Base-by-base conservation (phyloP, 2,329 filamentous ascomycete species). In the Cryphonectria nitschkei region DNA sequence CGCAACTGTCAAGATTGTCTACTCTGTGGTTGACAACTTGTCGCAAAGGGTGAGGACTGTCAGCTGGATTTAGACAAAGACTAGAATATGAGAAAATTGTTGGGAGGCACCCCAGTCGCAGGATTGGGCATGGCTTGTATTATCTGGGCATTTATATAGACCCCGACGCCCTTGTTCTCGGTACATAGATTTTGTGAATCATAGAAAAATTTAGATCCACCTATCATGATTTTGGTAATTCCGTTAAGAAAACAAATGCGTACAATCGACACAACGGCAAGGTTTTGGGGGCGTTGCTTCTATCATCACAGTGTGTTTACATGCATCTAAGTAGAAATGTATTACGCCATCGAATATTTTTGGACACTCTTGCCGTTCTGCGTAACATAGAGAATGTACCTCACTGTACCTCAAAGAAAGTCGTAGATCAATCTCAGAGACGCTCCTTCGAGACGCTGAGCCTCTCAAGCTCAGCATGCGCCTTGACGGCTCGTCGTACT, bases 401-500 rank as follows among this genome's bases (percentile, higher is more conserved):
- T 9, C 56, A 8, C 2, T 39, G 9, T 13, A 39, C 7, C 37
- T 9, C 56, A 2, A 14, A 9, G 2, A 26, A 5, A 39, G 2
- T 2, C 8, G 6, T 61, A 39, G 34, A n/a, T n/a, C 9, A 37
- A 13, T 9, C 43, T 65, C n/a, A 67, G 3, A 67, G 54, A 13
- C 39, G 52, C 54, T 46, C 52, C 22, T 61, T 67, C 14, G 54
- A 19, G 4, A 50, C 22, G 1, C 19, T 61, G 3, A 29, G 3
- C 34, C 32, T 46, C 54, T 67, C 39, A 11, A 67, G 52, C 7
- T 46, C 54, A 32, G 39, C 43, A 26, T 67, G 54, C n/a, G 52
- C 54, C 0, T 69, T 72, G 60, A 72, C 41, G 3, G 70, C 70
- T 13, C 72, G 52, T 37, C 70, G 66, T 32, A 68, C 71, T 13